These are phyloP conservation scores for Asterophora lycoperdoides DNA, from an alignment of 768 basidiomycete species.

Conservation along the genomic window DNA sequence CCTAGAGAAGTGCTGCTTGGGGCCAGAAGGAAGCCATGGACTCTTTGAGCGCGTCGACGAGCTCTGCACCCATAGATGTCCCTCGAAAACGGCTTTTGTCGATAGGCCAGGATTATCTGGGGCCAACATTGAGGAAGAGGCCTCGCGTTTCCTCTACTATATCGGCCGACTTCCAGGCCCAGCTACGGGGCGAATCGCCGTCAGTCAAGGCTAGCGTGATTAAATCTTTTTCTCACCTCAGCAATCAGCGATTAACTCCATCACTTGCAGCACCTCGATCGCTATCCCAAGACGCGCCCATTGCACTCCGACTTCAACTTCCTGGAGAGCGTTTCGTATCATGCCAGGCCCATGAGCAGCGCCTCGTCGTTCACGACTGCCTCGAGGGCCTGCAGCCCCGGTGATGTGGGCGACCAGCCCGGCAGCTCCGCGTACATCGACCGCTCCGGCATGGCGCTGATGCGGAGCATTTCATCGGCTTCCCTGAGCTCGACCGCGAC, in stretches of 20 bases:
- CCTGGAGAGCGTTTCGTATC: slow-evolving; percentile 6
- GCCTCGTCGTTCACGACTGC: slow-evolving; percentile 23
- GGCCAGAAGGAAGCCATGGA: background rate
- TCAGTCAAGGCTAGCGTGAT: slow-evolving; percentile 12
- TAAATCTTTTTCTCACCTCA: slow-evolving; percentile 7
- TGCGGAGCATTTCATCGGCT: slow-evolving; percentile 30
- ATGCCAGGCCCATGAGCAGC: slow-evolving; percentile 19
- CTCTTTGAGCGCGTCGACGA: background rate
- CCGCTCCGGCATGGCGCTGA: slow-evolving; percentile 26
- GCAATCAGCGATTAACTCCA: background rate
- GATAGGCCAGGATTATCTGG: slow-evolving; percentile 23
- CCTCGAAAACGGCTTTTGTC: slow-evolving; percentile 33
- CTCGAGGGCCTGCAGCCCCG: slow-evolving; percentile 23
- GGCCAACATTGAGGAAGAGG: slow-evolving; percentile 25
- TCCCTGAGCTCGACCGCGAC: slow-evolving; percentile 24
- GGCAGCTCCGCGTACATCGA: slow-evolving; percentile 23
- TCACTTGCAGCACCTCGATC: slow-evolving; percentile 16
- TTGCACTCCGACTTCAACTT: slow-evolving; percentile 16
- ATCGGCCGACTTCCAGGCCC: slow-evolving; percentile 16
- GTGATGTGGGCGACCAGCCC: slow-evolving; percentile 17
- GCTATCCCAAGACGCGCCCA: slow-evolving; percentile 15
- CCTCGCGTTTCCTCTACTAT: slow-evolving; percentile 27
- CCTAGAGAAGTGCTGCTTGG: slow-evolving; percentile 1
- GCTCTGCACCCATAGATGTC: slow-evolving; percentile 15
- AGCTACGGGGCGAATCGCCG: slow-evolving; percentile 13